Base-by-base conservation (phyloP, 2,329 filamentous ascomycete species). In the Talaromyces sp. region DNA sequence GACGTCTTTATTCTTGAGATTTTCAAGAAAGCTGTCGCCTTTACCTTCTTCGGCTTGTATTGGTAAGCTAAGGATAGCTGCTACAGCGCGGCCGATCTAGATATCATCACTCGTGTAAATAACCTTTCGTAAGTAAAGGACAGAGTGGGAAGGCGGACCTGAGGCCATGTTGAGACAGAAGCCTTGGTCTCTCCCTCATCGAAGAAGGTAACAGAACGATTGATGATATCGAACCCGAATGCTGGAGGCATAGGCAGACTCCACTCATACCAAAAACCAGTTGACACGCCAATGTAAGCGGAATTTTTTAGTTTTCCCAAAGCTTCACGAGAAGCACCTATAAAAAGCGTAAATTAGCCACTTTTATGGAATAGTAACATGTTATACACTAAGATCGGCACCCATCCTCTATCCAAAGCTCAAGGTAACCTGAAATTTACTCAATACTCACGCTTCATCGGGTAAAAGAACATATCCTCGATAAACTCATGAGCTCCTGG, bases 141-240 rank as follows among this genome's bases (percentile, higher is more conserved):
- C 31, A 0, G 9, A 2, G 50, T 14, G 10, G 16, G 13, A 13
- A 7, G 16, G 13, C 9, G 37, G 22, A 56, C 50, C 31, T 56
- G 50, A 13, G 50, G 16, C 50, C 50, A 56, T 19, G 50, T 56
- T 22, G 31, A 56, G 7, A 35, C 31, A 22, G 50, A 9, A 70
- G 89, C 84, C 63, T 76, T 82, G 1, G 79, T 82, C 19, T 80
- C 81, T 0, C 89, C 89, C 35, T 86, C 84, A 66, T 87, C 86
- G 66, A 80, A 85, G 16, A 85, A 72, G 0, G 79, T 82, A 16
- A 81, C 71, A 8, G 71, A 73, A 0, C 74, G 74, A 56, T 81
- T 77, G 9, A 73, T 68, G 54, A 86, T 74, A 61, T 86, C 82
- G 72, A 86, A 84, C 0, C 85, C 85, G 66, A 77, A 84, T 56